Evolutionary conservation across 2,329 filamentous ascomycete species (phyloP), one percentile per base, ranked within the genome.

Genomic region (Colletotrichum eleusines): DNA sequence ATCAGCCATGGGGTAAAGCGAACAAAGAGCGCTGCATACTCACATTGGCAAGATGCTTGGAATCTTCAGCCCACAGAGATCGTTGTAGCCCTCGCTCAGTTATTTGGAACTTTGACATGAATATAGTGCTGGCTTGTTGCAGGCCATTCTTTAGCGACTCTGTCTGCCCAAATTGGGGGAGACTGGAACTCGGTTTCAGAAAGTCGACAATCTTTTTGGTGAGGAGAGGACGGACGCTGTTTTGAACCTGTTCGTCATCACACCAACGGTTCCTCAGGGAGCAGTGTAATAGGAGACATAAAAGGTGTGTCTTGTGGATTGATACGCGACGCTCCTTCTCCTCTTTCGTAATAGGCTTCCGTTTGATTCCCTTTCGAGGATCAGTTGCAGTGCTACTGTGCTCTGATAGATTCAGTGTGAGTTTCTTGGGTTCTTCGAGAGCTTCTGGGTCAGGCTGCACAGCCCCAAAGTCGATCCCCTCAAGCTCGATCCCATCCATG

Each of bases 191-290:
- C 0, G 94, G 94, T 60, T 91, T 92, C 8, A 98, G 84, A 63
- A 90, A 90, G 0, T 84, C 84, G 35, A 92, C 79, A 38, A 88
- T 90, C 75, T 92, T 92, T 40, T 89, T 87, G 1, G 88, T 86
- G 6, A 97, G 79, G 46, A 95, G 84, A 50, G 86, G 82, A 64
- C 87, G 89, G 50, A 97, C 81, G n/a, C 81, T 81, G 50, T 84
- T 86, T 77, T 97, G 94, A 11, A 93, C 88, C 67, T 86, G 81
- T 18, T 83, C 76, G 77, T 95, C 91, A 76, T 97, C 97, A 81
- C 95, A 98, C 94, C 95, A 98, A 65, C 88, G 84, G 77, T 98
- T 99, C 66, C 95, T 90, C 68, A 89, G 85, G 74, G 92, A 88
- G 20, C 91, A 87, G 79, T 98, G 94, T 12, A 90, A 89, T 20